Evolutionary conservation across 192 early-diverging fungal genomes (phyloP).

Genomic region (Gonapodya sp.): DNA sequence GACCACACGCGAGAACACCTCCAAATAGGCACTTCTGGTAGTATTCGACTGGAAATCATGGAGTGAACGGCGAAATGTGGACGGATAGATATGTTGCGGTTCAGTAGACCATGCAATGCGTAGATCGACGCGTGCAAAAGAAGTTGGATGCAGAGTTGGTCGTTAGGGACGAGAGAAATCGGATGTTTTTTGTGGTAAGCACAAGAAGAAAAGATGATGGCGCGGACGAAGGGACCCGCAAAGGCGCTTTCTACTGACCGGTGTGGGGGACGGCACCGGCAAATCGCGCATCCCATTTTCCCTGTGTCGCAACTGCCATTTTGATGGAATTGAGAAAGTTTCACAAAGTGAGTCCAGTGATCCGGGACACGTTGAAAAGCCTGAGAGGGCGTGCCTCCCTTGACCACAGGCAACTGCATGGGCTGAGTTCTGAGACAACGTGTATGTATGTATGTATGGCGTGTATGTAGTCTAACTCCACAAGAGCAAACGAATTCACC

Average conservation of each 20-base stretch:
- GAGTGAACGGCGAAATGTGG: neutral
- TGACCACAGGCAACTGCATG: too few relatives aligned
- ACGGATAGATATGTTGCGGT: neutral
- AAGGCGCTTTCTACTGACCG: too few relatives aligned
- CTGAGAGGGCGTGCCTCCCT: too few relatives aligned
- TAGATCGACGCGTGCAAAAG: neutral
- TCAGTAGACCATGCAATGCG: neutral
- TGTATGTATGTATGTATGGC: too few relatives aligned
- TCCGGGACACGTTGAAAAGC: too few relatives aligned
- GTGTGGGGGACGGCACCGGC: slow-evolving; percentile 30
- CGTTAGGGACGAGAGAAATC: neutral
- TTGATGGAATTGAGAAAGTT: too few relatives aligned
- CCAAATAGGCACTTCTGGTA: slow-evolving; percentile 19
- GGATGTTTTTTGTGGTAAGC: neutral
- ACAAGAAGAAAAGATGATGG: neutral
- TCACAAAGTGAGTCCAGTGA: too few relatives aligned
- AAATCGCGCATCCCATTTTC: slow-evolving; percentile 23
- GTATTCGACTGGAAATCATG: neutral
- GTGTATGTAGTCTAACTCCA: too few relatives aligned
- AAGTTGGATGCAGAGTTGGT: too few relatives aligned
- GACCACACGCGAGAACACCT: slow-evolving; percentile 54
- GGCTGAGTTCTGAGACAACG: too few relatives aligned
- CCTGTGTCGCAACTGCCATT: neutral
- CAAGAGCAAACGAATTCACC: too few relatives aligned
- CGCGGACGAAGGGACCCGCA: neutral